These are phyloP conservation scores for Pichia membranifaciens DNA, from an alignment of 805 yeast genomes.

Conservation along the genomic window DNA sequence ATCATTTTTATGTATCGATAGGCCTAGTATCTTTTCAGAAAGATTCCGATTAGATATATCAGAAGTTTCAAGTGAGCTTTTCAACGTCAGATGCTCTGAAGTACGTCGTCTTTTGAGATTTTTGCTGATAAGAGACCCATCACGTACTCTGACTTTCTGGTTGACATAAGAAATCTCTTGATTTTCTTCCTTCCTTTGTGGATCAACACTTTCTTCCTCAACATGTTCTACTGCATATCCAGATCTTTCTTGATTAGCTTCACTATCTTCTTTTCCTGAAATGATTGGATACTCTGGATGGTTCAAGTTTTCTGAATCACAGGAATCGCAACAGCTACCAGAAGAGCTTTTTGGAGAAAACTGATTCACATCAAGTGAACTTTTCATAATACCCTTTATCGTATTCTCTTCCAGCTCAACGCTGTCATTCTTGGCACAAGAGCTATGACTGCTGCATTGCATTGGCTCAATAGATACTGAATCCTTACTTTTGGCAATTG, in stretches of 20 bases:
- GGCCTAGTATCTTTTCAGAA: conserved; percentile 54
- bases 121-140: background rate
- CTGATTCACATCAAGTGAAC: background rate
- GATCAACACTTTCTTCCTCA: too few species aligned
- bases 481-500: background rate
- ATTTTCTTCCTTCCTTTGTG: background rate
- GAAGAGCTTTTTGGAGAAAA: background rate
- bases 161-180: background rate
- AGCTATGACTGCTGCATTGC: background rate
- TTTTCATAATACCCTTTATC: conserved; percentile 1
- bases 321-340: background rate
- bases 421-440: background rate
- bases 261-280: background rate
- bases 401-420: conserved; percentile 2
- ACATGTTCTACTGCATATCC: too few species aligned
- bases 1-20: conserved; percentile 64
- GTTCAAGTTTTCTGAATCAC: background rate
- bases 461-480: background rate
- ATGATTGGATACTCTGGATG: too few species aligned
- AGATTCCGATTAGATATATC: conserved; percentile 41
- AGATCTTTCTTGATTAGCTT: too few species aligned
- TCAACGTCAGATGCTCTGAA: background rate
- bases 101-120: background rate
- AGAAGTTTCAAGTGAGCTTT: conserved; percentile 22
- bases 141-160: background rate